These are phyloP conservation scores for Pseudopediastrum boryanum DNA, from an alignment of 139 green algal genomes.

Conservation along the genomic window DNA sequence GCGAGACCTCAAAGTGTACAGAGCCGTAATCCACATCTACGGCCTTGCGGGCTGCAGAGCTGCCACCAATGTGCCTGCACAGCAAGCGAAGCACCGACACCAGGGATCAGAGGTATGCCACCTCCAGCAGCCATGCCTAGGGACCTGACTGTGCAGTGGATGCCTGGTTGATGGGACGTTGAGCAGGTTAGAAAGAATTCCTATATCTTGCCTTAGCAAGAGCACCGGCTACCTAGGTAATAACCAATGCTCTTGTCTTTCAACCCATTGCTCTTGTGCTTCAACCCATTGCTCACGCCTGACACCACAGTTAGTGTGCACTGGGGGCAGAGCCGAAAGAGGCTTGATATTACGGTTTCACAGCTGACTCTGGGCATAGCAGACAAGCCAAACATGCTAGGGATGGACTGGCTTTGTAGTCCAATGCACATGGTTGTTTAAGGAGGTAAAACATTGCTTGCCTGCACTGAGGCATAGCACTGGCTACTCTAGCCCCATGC, in stretches of 20 bases:
- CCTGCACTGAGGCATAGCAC: too few species aligned
- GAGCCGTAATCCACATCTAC: conserved; percentile 62
- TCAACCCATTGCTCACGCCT: too few species aligned
- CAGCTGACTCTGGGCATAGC: background rate
- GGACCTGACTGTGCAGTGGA: too few species aligned
- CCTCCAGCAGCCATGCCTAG: too few species aligned
- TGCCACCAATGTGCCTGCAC: conserved; percentile 48
- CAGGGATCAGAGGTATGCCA: background rate
- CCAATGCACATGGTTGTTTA: background rate
- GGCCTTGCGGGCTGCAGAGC: conserved; percentile 17
- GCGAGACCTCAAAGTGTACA: conserved; percentile 54
- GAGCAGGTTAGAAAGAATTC: too few species aligned
- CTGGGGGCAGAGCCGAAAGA: background rate
- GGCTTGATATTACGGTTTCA: background rate
- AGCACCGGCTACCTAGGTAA: too few species aligned
- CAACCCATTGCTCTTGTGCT: too few species aligned
- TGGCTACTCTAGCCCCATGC: too few species aligned
- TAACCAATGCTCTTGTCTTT: too few species aligned
- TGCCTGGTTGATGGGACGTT: too few species aligned
- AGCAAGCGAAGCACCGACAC: background rate
- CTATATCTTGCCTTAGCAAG: too few species aligned
- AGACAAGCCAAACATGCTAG: background rate
- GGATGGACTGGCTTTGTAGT: background rate
- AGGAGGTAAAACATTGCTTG: background rate
- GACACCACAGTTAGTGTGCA: too few species aligned